Evolutionary conservation across 2,329 filamentous ascomycete species (phyloP), one percentile per base, ranked within the genome.

Genomic region (Paecilomyces formosus): DNA sequence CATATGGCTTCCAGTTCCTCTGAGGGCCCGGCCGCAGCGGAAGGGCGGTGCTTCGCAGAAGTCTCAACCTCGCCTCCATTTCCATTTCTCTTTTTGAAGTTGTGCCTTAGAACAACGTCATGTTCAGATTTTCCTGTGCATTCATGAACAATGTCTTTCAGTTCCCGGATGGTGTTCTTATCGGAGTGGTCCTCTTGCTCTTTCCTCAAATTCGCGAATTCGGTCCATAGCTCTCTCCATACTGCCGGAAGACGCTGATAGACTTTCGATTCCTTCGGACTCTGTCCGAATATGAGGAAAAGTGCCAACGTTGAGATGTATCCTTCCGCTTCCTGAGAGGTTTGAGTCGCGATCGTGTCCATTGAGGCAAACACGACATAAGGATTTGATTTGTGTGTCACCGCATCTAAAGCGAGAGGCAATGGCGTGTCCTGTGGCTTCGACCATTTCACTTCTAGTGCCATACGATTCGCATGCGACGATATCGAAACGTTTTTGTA

Each of bases 181-280:
- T 97, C 92, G 31, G 80, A 75, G 24, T 86, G 79, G 68, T 96
- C 89, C 3, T 85, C 76, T 56, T 88, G 81, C 51, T 82, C 83
- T 71, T 91, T 93, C 66, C 87, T 89, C 21, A 81, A 75, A 55
- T 87, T 85, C 0, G 86, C 80, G 59, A 96, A 83, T 69, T 97
- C 92, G 9, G 83, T 81, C 86, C 92, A 97, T 1, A 97, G 77
- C 63, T 96, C 89, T 70, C 90, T 86, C 89, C 91, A 99, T 1
- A 84, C 81, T 0, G 87, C 80, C 3, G 92, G 90, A 15, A 99
- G 78, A 55, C 89, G 84, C 62, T 96, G 72, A 60, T 88, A 88
- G 2, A 90, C 84, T 71, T 95, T 97, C 62, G 95, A 91, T 68
- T 97, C 93, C 65, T 90, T 94, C 0, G 84, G 75, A 15, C 86